Base-by-base conservation (phyloP, 805 yeast genomes). In the Maudiozyma serrabonitensis region DNA sequence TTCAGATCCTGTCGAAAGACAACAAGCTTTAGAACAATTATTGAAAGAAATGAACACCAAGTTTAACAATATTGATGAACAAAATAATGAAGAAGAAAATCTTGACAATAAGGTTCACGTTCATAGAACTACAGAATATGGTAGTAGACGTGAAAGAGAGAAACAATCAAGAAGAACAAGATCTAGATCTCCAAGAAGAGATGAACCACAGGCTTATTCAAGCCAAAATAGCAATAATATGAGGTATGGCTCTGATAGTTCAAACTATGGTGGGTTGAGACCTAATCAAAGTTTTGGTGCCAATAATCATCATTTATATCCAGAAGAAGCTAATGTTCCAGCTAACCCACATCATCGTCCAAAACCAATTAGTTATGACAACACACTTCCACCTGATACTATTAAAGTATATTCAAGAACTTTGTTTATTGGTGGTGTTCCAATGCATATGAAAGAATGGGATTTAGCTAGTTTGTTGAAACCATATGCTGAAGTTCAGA, bases 401-500 rank as follows among this genome's bases (percentile, higher is more conserved):
- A 77, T 91, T 58, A 85, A 84, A 62, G 96, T 91, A 2, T 76
- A 78, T 57, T 84, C 95, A 47, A 81, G 99, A 69, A 93, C 99
- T 0, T 71, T 93, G 51, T 93, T 93, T 61, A 82, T 93, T 52
- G 98, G 98, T 45, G 97, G 97, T 62, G 87, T 93, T 39, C 95
- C 95, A 15, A 79, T 78, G 50, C 71, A 76, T 52, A 89, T 87
- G 90, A 82, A 78, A 56, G 95, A 90, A 59, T 70, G 74, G 49
- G 84, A 82, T 50, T 73, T 93, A 35, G 77, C 84, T 2, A 73
- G 78, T 18, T 79, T 82, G 19, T 74, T 93, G 57, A 80, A 84
- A 64, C 95, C 95, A 11, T 85, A 75, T 61, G 96, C 95, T 13
- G 93, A 85, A 59, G 95, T 91, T 18, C 99, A 93, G 69, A 82